Conservation (phyloP, 345 rosid species). For the Sapria himalayana region DNA sequence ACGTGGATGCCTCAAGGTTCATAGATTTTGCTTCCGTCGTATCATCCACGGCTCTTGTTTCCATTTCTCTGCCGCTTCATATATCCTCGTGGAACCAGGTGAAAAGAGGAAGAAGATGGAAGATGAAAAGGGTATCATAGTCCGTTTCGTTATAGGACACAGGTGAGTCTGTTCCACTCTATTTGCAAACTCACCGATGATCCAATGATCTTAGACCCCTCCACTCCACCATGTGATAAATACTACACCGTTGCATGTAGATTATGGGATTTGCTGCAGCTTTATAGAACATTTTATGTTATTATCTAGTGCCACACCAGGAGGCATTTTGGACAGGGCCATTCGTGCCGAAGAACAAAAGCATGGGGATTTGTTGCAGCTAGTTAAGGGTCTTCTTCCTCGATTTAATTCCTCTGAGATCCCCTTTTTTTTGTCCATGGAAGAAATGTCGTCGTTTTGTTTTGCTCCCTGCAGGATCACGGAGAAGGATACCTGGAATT, state of each 20-base stretch:
- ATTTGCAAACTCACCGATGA: background rate
- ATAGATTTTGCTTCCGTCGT: background rate
- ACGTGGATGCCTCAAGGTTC: constrained; percentile 98
- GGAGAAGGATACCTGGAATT: constrained; percentile 94
- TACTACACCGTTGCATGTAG: background rate
- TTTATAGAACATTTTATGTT: background rate
- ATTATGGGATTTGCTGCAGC: background rate
- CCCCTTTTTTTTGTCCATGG: constrained; percentile 3
- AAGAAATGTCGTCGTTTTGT: constrained; percentile 1
- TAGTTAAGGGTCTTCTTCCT: constrained; percentile 40
- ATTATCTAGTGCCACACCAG: constrained; percentile 52
- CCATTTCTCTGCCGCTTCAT: constrained; percentile 5
- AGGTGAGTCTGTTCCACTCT: constrained; percentile 21
- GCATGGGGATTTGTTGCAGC: constrained; percentile 80
- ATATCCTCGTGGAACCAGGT: constrained; percentile 23
- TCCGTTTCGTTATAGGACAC: constrained; percentile 84
- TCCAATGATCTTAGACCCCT: background rate
- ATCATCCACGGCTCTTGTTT: background rate
- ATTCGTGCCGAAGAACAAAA: constrained; percentile 77
- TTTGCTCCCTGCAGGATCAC: constrained; percentile 41
- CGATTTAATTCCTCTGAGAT: background rate
- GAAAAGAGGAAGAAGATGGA: constrained; percentile 72
- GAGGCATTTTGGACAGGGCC: constrained; percentile 85
- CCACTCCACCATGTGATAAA: background rate
- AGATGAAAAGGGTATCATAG: constrained; percentile 79